Base-by-base conservation (phyloP, 2,329 filamentous ascomycete genomes). In the Penicillium vulpinum region DNA sequence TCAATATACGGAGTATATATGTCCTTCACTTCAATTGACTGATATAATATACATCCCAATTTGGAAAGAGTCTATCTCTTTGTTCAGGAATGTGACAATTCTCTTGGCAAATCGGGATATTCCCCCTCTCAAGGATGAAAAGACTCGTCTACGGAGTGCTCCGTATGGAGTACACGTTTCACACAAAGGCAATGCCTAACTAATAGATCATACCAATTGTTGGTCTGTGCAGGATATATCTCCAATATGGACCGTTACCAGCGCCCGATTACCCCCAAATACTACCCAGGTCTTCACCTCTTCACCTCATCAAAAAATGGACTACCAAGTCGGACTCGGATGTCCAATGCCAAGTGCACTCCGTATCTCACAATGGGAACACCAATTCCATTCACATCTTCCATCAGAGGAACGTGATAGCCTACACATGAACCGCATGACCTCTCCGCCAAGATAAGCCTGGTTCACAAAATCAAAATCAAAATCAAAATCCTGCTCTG, bases 331-430 rank as follows among this genome's bases (percentile, higher is more conserved):
- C 22, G 7, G 36, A 11, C 21, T 40, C 51, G 11, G 22, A 56
- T 38, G 10, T 35, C 7, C 18, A 54, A 54, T 33, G 46, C 54
- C 41, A 56, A 56, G 54, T 41, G 35, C 48, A 35, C 40, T 16
- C 38, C 51, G 18, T 51, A 18, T 21, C 45, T 54, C 45, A 21
- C 21, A 50, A n/a, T 16, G 43, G 16, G 36, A 51, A 51, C 13
- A 50, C 45, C 21, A 50, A 40, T 33, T 29, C 38, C 29, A 54
- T 50, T 18, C 45, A 43, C 13, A 36, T 31, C 26, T 24, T 9
- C 35, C 16, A n/a, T n/a, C 28, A 4, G 38, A 33, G 39, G 24
- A 44, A 50, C 22, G 24, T 50, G 28, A 51, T 46, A 43, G 13
- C 22, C 31, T 22, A 21, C 43, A 39, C 22, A 29, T 5, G n/a